Evolutionary conservation across 2,329 filamentous ascomycete genomes (phyloP).

Genomic region (Neofusicoccum laricinum): DNA sequence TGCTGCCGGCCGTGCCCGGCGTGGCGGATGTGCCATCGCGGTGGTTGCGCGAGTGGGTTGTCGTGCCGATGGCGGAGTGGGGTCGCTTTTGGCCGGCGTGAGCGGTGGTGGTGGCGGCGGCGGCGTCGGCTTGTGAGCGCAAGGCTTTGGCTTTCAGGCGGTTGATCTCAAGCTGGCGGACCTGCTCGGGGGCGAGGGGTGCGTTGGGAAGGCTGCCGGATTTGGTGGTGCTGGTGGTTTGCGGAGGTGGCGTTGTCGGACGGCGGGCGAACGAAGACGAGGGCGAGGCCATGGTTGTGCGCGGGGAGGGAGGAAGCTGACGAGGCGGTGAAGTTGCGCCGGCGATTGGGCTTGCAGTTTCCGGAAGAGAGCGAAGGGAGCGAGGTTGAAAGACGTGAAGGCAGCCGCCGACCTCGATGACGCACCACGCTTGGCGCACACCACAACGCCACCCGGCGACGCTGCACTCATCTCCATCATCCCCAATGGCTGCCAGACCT

Average conservation of each 20-base stretch:
- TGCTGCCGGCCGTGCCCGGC: slow-evolving; percentile 25
- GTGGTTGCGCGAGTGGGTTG: slow-evolving; percentile 54
- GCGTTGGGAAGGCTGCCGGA: slow-evolving; percentile 37
- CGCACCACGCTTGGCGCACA: too few relatives aligned
- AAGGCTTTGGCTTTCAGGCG: slow-evolving; percentile 85
- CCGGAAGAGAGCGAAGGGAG: too few relatives aligned
- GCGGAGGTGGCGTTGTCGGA: slow-evolving; percentile 49
- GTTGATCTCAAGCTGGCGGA: slow-evolving; percentile 71
- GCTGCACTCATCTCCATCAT: too few relatives aligned
- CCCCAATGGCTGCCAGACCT: too few relatives aligned
- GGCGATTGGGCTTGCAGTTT: too few relatives aligned
- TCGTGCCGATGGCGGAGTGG: slow-evolving; percentile 59
- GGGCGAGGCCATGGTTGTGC: slow-evolving; percentile 30
- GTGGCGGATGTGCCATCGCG: slow-evolving; percentile 63
- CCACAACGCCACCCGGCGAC: too few relatives aligned
- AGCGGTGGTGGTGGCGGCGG: slow-evolving; percentile 24
- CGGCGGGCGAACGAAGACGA: slow-evolving; percentile 21
- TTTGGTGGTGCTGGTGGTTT: slow-evolving; percentile 26
- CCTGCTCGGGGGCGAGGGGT: slow-evolving; percentile 60
- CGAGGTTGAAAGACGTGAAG: too few relatives aligned
- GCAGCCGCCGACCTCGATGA: too few relatives aligned
- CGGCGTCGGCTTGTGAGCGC: slow-evolving; percentile 66
- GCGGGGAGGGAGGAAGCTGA: too few relatives aligned
- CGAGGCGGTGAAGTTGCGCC: too few relatives aligned
- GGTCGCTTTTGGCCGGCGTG: slow-evolving; percentile 68